These are phyloP conservation scores for Podosphaera leucotricha DNA, from an alignment of 2,329 filamentous ascomycete species.

Conservation along the genomic window DNA sequence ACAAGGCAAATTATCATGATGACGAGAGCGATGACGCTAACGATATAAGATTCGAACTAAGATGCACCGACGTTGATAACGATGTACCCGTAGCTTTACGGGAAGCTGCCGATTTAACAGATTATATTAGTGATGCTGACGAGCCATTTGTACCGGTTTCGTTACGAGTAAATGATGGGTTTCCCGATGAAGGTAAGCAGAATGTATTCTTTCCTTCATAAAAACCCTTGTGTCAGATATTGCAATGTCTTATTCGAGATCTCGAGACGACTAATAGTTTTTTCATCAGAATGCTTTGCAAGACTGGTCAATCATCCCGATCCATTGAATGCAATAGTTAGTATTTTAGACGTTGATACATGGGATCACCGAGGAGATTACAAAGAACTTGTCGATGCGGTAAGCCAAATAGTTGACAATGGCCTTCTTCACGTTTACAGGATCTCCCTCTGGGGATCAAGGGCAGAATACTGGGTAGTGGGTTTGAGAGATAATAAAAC, in stretches of 20 bases:
- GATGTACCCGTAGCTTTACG: slow-evolving; percentile 36
- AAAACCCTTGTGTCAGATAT: background rate
- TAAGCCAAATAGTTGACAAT: slow-evolving; percentile 35
- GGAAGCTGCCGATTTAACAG: slow-evolving; percentile 28
- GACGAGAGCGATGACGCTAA: slow-evolving; percentile 23
- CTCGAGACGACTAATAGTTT: background rate
- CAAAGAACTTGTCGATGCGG: slow-evolving; percentile 40
- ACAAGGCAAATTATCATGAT: slow-evolving; percentile 66
- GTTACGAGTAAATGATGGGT: slow-evolving; percentile 27
- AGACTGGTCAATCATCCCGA: slow-evolving; percentile 36
- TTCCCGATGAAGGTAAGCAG: slow-evolving; percentile 37
- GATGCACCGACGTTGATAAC: slow-evolving; percentile 27
- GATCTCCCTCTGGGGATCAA: slow-evolving; percentile 35
- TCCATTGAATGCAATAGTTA: slow-evolving; percentile 30
- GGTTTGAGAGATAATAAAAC: slow-evolving; percentile 30
- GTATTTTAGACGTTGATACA: slow-evolving; percentile 40
- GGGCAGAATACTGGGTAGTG: slow-evolving; percentile 62
- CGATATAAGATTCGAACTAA: slow-evolving; percentile 19
- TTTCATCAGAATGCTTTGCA: slow-evolving; percentile 38
- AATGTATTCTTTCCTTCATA: background rate
- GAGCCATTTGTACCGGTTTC: slow-evolving; percentile 64
- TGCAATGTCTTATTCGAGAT: background rate
- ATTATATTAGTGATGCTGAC: slow-evolving; percentile 64
- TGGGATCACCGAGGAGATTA: slow-evolving; percentile 60
- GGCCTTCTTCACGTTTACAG: slow-evolving; percentile 53